Conservation (phyloP, 106 monocot genomes). For the Agapanthus africanus region DNA sequence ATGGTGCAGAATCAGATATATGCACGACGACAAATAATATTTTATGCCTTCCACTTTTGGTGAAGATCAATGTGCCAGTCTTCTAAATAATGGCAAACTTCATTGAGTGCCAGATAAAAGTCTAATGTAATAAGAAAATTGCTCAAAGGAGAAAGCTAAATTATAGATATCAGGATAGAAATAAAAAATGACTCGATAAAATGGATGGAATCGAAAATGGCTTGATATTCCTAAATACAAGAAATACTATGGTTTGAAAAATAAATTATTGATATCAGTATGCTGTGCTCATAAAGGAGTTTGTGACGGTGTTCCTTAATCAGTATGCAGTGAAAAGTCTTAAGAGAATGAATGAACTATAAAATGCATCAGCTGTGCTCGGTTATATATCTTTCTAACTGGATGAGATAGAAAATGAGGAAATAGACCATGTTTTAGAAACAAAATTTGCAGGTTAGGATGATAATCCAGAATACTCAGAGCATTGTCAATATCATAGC, state of each 20-base stretch:
- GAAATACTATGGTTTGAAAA: background rate
- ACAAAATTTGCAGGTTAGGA: background rate
- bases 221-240: background rate
- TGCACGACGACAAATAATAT: background rate
- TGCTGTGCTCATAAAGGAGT: background rate
- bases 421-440: background rate
- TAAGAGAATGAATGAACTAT: background rate
- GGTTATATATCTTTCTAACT: background rate
- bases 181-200: too few species aligned
- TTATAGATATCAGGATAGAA: too few species aligned
- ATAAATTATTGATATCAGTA: too few species aligned
- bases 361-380: background rate
- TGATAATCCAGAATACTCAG: too few species aligned
- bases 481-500: background rate
- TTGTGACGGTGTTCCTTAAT: background rate
- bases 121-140: background rate
- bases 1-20: background rate
- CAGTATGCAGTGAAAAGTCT: background rate
- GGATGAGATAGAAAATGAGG: background rate
- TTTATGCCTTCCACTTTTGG: background rate
- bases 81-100: background rate
- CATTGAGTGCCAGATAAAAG: background rate
- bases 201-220: background rate
- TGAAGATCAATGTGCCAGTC: background rate
- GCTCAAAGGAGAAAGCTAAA: background rate